A percentile compares a stretch with the other conserved stretches of the same genome.
These are phyloP conservation scores for Tricholoma matsutake DNA, from an alignment of 768 basidiomycete species.

Conservation along the genomic window DNA sequence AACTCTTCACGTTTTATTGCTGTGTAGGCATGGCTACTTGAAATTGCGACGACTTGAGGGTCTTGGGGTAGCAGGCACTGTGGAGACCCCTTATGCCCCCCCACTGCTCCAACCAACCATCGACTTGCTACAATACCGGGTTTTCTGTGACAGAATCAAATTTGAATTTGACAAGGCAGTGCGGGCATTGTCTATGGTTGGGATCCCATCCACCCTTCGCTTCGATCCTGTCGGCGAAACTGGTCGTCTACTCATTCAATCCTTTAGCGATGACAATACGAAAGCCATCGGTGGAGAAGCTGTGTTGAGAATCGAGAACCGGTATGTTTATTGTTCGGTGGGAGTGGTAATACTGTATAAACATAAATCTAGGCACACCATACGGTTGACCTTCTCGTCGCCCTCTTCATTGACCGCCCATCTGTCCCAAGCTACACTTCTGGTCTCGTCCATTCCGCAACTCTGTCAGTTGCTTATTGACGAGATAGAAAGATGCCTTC, in stretches of 20 bases:
- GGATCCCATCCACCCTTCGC: constrained; percentile 53
- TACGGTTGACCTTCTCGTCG: constrained; percentile 73
- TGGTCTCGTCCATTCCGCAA: constrained; percentile 73
- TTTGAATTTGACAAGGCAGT: constrained; percentile 52
- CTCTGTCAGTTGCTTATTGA: constrained; percentile 71
- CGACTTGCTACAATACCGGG: constrained; percentile 76
- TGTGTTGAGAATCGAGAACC: constrained; percentile 63
- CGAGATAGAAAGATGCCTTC: constrained; percentile 71
- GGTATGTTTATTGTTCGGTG: constrained; percentile 34
- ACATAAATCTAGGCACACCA: constrained; percentile 48
- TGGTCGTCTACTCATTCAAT: constrained; percentile 53
- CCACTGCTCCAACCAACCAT: constrained; percentile 71
- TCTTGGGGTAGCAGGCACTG: constrained; percentile 16
- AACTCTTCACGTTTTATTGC: constrained; percentile 58
- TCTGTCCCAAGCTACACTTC: constrained; percentile 73
- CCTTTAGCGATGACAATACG: constrained; percentile 38
- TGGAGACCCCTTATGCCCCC: constrained; percentile 30
- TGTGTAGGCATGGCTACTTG: constrained; percentile 52
- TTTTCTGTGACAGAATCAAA: constrained; percentile 64
- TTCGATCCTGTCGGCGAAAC: constrained; percentile 68
- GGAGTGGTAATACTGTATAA: not conserved
- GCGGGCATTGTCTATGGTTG: constrained; percentile 45
- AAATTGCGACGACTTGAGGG: constrained; percentile 40
- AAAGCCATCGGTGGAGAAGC: constrained; percentile 68
- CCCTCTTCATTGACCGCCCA: constrained; percentile 78